Evolutionary conservation across 495 filamentous ascomycete genomes (phyloP).

Genomic region (Ramalina peruviana): DNA sequence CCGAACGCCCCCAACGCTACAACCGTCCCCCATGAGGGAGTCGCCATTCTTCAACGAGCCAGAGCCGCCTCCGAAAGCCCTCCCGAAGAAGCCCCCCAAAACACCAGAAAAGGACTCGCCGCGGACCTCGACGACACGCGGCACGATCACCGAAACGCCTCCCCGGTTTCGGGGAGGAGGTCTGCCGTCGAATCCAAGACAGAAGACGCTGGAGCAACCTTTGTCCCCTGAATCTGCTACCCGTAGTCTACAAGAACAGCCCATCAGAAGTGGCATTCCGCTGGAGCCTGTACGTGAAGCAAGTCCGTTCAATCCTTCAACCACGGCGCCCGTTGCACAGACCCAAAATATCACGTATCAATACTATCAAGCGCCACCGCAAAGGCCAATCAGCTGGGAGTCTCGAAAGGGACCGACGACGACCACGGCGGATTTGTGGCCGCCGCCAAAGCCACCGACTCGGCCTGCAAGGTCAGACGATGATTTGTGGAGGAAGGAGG

Average conservation of each 20-base stretch:
- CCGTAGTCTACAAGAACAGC: conserved; percentile 15
- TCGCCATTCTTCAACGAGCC: conserved; percentile 2
- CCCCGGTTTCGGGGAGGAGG: conserved; percentile 20
- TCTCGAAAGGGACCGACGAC: not conserved
- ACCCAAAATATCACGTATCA: not conserved
- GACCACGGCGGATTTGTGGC: conserved; percentile 1
- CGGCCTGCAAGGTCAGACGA: not conserved
- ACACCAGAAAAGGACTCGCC: conserved; percentile 8
- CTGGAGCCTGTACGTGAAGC: conserved; percentile 11
- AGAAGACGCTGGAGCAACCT: conserved; percentile 12
- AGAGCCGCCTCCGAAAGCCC: conserved; percentile 5
- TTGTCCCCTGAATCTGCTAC: conserved; percentile 17
- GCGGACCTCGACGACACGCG: not conserved
- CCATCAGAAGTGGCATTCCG: conserved; percentile 26
- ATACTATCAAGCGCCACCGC: not conserved
- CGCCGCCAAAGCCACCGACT: not conserved
- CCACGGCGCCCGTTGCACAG: not conserved
- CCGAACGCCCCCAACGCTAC: not conserved
- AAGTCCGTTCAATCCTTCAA: not conserved
- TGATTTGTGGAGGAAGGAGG: not conserved
- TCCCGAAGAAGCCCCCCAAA: conserved; percentile 12
- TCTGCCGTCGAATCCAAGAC: conserved; percentile 15
- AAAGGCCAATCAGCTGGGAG: not conserved
- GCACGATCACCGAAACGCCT: conserved; percentile 14
- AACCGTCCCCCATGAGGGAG: not conserved